Evolutionary conservation across 1,139 yeast species (phyloP), one percentile per base, ranked within the genome.

Genomic region (Entelexis paramagnoliae): DNA sequence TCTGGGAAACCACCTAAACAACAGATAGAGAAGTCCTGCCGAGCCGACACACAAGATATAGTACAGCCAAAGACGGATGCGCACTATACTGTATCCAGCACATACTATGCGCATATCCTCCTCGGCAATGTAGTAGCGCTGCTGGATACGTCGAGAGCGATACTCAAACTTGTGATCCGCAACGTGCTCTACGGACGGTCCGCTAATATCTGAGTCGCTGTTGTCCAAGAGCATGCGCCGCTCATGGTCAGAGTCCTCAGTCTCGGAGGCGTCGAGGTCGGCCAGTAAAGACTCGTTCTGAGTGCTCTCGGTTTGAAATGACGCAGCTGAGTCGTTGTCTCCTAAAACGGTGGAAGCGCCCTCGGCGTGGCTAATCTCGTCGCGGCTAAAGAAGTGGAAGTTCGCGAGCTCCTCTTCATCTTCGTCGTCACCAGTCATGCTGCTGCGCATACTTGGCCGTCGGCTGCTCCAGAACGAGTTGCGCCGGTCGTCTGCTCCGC

Each of bases 81-180:
- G 64, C 24, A 81, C 77, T 22, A 81, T 77, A 51, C 69, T 70
- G 65, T 85, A 91, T 3, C 97, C 98, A 0, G 96, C 97, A 59
- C 91, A 83, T 56, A 95, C 96, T 55, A 93, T 77, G 19, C 89
- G 91, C 63, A 91, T 71, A 68, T 91, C 99, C 64, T 91, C 98
- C 66, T 93, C 97, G 0, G 96, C 91, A 57, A 93, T 78, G 66
- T 91, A 91, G 65, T 84, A 87, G 51, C 96, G 74, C 67, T 91
- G 98, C 69, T 72, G 58, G 72, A 69, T 17, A 57, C 70, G 8
- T 79, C 38, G 48, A 8, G 57, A 44, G 2, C 41, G 41, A 36
- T 58, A 59, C 35, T 47, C 60, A 28, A 42, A 48, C 20, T 24
- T 35, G 20, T 33, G 50, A 14, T 40, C 53, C 6, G 38, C 50